Percentiles rank a stretch among this genome's conserved stretches.
These are phyloP conservation scores for Ceratobasidium sp. DNA, from an alignment of 1,284 basidiomycete species.

Conservation along the genomic window DNA sequence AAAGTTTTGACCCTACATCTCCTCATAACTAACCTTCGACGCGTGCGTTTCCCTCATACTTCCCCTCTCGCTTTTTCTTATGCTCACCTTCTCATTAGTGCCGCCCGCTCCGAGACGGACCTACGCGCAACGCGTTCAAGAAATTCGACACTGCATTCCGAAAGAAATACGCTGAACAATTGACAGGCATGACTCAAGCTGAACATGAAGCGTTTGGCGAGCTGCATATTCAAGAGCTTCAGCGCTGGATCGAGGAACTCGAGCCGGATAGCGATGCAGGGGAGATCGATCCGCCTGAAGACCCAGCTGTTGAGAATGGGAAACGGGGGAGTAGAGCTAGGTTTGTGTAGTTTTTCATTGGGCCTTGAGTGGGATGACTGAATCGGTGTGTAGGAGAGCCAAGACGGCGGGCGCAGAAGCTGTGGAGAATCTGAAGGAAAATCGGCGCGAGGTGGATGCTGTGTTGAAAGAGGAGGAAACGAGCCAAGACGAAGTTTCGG, in stretches of 20 bases:
- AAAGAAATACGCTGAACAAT: constrained; percentile 70
- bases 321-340: constrained; percentile 13
- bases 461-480: constrained; percentile 7
- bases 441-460: not conserved
- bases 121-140: constrained; percentile 76
- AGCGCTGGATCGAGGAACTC: constrained; percentile 29
- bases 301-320: not conserved
- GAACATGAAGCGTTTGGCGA: constrained; percentile 35
- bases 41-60: constrained; percentile 68
- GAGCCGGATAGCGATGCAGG: constrained; percentile 37
- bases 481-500: not conserved
- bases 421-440: not conserved
- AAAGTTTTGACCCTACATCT: constrained; percentile 74
- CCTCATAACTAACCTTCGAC: constrained; percentile 69
- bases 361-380: not conserved
- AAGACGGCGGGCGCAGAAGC: constrained; percentile 23
- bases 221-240: constrained; percentile 31
- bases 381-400: not conserved
- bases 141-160: constrained; percentile 73
- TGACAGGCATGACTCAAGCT: constrained; percentile 53
- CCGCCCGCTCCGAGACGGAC: constrained; percentile 77
- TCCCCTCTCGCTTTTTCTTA: constrained; percentile 14
- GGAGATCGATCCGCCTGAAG: constrained; percentile 22
- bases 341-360: not conserved
- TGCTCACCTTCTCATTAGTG: constrained; percentile 62